Conservation (phyloP, 768 basidiomycete species). For the Crassisporium funariophilum region DNA sequence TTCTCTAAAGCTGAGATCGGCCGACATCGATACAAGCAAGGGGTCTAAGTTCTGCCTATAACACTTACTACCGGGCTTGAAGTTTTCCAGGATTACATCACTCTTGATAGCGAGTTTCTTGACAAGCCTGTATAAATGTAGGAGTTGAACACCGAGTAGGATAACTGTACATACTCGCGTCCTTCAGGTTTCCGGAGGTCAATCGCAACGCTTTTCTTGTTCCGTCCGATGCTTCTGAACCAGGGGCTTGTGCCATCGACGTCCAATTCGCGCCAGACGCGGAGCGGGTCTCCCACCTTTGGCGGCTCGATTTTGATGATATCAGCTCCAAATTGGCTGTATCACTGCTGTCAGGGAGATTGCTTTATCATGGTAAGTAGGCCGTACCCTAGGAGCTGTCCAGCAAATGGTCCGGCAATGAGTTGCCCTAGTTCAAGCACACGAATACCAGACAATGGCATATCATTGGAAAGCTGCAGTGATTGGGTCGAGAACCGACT, state of each 20-base stretch:
- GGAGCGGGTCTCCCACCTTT: slow-evolving; percentile 61
- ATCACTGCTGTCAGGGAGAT: neutral
- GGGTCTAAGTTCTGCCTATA: no score
- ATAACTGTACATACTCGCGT: slow-evolving; percentile 32
- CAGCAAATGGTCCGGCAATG: slow-evolving; percentile 74
- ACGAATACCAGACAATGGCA: slow-evolving; percentile 64
- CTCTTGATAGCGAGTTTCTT: slow-evolving; percentile 60
- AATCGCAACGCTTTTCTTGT: slow-evolving; percentile 75
- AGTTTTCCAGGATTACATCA: slow-evolving; percentile 72
- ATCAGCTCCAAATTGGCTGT: slow-evolving; percentile 72
- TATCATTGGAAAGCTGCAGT: no score
- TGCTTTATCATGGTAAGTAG: neutral
- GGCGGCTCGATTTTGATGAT: slow-evolving; percentile 75
- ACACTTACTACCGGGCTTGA: slow-evolving; percentile 73
- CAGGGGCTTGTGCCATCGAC: slow-evolving; percentile 72
- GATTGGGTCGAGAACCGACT: no score
- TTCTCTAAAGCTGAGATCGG: slow-evolving; percentile 69
- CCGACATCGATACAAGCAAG: no score
- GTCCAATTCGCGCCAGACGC: slow-evolving; percentile 73
- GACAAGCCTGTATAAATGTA: slow-evolving; percentile 47
- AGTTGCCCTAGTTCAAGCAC: slow-evolving; percentile 72
- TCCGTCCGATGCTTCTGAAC: slow-evolving; percentile 71
- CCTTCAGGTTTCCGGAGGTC: slow-evolving; percentile 44
- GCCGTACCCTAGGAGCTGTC: slow-evolving; percentile 67
- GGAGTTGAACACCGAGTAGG: neutral